These are phyloP conservation scores for Trypanosomatidae sp. DNA, from an alignment of 208 protist species.

Conservation along the genomic window DNA sequence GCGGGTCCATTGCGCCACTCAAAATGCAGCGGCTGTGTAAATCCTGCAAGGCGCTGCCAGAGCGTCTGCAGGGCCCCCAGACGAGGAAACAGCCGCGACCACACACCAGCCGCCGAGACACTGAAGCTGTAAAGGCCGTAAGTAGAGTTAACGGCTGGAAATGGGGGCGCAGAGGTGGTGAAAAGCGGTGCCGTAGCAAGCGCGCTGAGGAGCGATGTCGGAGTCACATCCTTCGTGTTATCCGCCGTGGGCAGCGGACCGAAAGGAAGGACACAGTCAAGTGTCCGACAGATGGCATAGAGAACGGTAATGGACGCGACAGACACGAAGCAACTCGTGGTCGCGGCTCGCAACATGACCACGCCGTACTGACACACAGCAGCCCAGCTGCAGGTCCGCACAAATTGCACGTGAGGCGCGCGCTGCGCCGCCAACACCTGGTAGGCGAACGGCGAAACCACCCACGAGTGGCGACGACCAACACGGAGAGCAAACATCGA, in stretches of 20 bases:
- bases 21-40: slow-evolving; percentile 8
- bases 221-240: not conserved
- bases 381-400: slow-evolving; percentile 27
- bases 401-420: slow-evolving; percentile 20
- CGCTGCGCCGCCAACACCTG: slow-evolving; percentile 26
- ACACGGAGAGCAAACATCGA: slow-evolving; percentile 7
- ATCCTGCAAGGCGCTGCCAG: slow-evolving; percentile 9
- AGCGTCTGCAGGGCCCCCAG: slow-evolving; percentile 16
- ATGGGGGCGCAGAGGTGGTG: slow-evolving; percentile 9
- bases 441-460: slow-evolving; percentile 19
- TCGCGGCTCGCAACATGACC: slow-evolving; percentile 13
- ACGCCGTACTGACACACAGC: slow-evolving; percentile 22
- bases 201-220: not conserved
- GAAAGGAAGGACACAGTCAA: slow-evolving; percentile 13
- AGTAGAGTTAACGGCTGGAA: slow-evolving; percentile 5
- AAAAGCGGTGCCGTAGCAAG: slow-evolving; percentile 13
- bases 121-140: slow-evolving; percentile 36
- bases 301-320: slow-evolving; percentile 14
- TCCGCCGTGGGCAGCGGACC: not conserved
- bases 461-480: slow-evolving; percentile 14
- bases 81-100: slow-evolving; percentile 16
- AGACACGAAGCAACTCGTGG: slow-evolving; percentile 16
- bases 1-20: slow-evolving; percentile 23
- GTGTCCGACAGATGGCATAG: slow-evolving; percentile 10
- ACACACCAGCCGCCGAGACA: slow-evolving; percentile 24